Base-by-base conservation (phyloP, 2,329 filamentous ascomycete species). In the Amylocarpus encephaloides region DNA sequence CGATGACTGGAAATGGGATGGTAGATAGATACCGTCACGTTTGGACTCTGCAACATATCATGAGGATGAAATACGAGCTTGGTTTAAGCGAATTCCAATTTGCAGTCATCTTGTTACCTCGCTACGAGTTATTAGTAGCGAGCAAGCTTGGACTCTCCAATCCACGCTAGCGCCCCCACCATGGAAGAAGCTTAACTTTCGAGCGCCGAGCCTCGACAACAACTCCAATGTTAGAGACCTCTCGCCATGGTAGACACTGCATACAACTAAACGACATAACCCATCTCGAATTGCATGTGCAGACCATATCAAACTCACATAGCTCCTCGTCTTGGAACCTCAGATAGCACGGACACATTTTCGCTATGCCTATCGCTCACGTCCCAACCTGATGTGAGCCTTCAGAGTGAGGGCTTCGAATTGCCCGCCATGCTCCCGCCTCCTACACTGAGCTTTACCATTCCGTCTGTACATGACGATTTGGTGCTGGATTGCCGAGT, bases 391-490 rank as follows among this genome's bases (percentile, higher is more conserved):
- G 52, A 59, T 61, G 59, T 60, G 42, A 55, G 35, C 38, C 18
- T 45, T 35, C 48, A 42, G 38, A 29, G 43, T 42, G 2, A 32
- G 48, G 52, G 48, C 55, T 46, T 47, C 18, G 43, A 51, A 50
- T 40, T 38, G 51, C 50, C 53, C 52, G 45, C 43, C 51, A 78
- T 78, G 73, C 76, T 82, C 48, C 78, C 78, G 48, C 71, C 73
- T 58, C 79, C 80, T 30, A 73, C 73, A 40, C 63, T 84, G 56
- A 79, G 77, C 61, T 87, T 96, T 65, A 85, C 82, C 18, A 82
- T 97, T 50, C 91, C 91, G 30, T 95, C 90, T 51, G 70, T 95
- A 46, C 79, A 94, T 68, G 91, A 96, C 68, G 79, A 83, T 52
- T 79, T 77, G 10, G 71, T 76, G 10, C 80, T 98, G 49, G 80